Evolutionary conservation across 2,329 filamentous ascomycete genomes (phyloP).

Genomic region (Sporothrix inflata): DNA sequence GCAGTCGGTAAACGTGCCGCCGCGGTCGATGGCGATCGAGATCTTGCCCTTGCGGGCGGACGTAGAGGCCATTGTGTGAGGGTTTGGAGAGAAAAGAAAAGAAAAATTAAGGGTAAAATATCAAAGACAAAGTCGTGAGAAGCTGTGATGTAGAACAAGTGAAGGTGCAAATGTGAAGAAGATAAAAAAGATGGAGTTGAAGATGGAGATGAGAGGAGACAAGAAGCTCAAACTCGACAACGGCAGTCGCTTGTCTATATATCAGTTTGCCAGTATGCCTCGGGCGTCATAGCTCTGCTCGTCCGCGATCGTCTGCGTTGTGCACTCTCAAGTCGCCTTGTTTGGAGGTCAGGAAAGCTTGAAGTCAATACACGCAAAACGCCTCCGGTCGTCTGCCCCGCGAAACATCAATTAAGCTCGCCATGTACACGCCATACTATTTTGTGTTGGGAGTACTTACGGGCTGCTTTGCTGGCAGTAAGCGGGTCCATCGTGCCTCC

Average conservation of each 20-base stretch:
- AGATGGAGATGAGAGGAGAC: neutral
- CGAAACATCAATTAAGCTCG: neutral
- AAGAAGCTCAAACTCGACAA: neutral
- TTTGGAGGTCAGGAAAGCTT: neutral
- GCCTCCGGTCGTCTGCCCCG: slow-evolving; percentile 16
- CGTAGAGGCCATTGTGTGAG: neutral
- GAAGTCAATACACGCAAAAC: neutral
- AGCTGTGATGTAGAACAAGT: neutral
- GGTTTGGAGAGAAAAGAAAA: neutral
- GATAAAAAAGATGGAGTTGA: neutral
- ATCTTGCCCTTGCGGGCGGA: slow-evolving; percentile 30
- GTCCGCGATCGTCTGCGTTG: neutral
- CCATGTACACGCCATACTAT: neutral
- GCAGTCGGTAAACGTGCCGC: slow-evolving; percentile 91
- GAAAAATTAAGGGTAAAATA: neutral
- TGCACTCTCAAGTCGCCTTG: neutral
- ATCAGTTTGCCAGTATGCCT: neutral
- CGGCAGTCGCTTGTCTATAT: neutral
- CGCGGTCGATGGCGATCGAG: slow-evolving; percentile 73
- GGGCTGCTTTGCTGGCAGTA: neutral
- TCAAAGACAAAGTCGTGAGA: neutral
- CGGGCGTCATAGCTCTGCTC: neutral
- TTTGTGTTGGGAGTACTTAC: slow-evolving; percentile 5
- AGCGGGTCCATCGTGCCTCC: neutral
- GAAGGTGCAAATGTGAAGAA: neutral